phyloP scores from a whole-genome alignment of 257 asterid genomes.

The Cruciata laevipes region DNA sequence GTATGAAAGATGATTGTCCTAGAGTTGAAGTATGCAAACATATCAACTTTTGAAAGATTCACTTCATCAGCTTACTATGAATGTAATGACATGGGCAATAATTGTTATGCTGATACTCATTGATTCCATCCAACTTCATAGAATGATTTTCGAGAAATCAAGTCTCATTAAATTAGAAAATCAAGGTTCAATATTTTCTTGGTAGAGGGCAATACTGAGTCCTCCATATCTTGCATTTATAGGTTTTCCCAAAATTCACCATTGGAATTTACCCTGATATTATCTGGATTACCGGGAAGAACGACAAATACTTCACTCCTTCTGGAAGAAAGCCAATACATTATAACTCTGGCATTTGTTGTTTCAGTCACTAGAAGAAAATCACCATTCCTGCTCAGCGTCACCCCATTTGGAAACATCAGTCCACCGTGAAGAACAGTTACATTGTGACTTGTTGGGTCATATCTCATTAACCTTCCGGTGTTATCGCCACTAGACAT shows the following conservation, averaged over 20 bases:
- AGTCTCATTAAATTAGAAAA: too few relatives aligned
- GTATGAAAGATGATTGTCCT: background rate
- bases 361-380: slow-evolving; percentile 57
- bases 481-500: slow-evolving; percentile 46
- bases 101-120: too few relatives aligned
- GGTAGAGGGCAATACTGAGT: too few relatives aligned
- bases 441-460: slow-evolving; percentile 26
- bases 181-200: too few relatives aligned
- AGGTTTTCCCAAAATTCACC: slow-evolving; percentile 79
- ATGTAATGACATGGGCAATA: background rate
- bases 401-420: slow-evolving; percentile 66
- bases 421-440: slow-evolving; percentile 33
- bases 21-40: background rate
- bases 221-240: slow-evolving; percentile 20
- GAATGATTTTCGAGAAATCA: too few relatives aligned
- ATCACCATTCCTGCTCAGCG: slow-evolving; percentile 38
- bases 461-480: slow-evolving; percentile 57
- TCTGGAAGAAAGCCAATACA: slow-evolving; percentile 36
- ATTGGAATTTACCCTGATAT: slow-evolving; percentile 32
- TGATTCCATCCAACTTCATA: too few relatives aligned
- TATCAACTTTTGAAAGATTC: background rate
- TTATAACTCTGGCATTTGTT: slow-evolving; percentile 36
- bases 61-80: background rate
- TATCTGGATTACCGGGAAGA: slow-evolving; percentile 57
- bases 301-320: slow-evolving; percentile 29